Conservation (phyloP, 495 filamentous ascomycete species). For the Penicillium desertorum region DNA sequence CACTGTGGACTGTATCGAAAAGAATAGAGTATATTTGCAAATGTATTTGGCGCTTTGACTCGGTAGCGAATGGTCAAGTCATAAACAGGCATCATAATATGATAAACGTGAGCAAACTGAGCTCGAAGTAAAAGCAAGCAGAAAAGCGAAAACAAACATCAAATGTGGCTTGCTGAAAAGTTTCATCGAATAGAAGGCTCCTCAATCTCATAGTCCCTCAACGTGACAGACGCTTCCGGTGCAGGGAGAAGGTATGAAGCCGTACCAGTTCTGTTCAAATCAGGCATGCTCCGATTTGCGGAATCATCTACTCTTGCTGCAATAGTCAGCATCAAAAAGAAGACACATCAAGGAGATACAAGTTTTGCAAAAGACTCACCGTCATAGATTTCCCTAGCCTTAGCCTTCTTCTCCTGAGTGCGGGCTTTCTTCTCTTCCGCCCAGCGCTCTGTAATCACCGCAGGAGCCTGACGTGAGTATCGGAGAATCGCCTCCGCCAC, state of each 20-base stretch:
- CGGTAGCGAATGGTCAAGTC: neutral
- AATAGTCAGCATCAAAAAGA: slow-evolving; percentile 15
- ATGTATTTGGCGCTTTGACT: neutral
- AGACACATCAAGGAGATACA: neutral
- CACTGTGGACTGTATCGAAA: neutral
- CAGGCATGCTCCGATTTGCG: slow-evolving; percentile 24
- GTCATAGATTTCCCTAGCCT: slow-evolving; percentile 40
- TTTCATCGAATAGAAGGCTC: slow-evolving; percentile 32
- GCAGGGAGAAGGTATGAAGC: slow-evolving; percentile 28
- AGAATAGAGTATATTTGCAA: neutral
- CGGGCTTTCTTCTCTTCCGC: slow-evolving; percentile 59
- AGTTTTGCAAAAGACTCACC: slow-evolving; percentile 23
- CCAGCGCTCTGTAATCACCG: slow-evolving; percentile 62
- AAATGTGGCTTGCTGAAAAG: neutral
- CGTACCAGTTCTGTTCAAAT: slow-evolving; percentile 35
- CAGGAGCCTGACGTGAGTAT: slow-evolving; percentile 62
- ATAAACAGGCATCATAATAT: neutral
- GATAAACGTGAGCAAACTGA: neutral
- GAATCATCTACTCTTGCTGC: slow-evolving; percentile 24
- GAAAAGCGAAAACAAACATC: neutral
- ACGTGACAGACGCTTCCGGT: slow-evolving; percentile 30
- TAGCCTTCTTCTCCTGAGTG: slow-evolving; percentile 38
- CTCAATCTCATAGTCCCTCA: slow-evolving; percentile 43
- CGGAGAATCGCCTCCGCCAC: slow-evolving; percentile 69
- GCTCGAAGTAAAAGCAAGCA: neutral